A percentile compares a stretch with the other conserved stretches of the same genome.
phyloP scores from a whole-genome alignment of 495 filamentous ascomycete species.

The Neurospora sublineolata region DNA sequence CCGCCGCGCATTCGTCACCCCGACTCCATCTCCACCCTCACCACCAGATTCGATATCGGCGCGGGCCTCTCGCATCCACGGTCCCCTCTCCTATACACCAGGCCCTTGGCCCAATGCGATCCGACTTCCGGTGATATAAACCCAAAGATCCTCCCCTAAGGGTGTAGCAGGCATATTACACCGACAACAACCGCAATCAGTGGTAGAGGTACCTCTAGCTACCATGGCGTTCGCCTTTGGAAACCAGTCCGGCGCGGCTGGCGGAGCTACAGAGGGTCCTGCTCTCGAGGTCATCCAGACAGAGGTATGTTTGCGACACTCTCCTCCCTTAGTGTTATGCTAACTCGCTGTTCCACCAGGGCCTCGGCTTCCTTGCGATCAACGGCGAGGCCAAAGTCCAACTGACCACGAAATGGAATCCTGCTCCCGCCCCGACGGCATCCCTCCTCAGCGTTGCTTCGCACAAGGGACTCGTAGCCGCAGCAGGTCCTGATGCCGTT shows the following conservation, averaged over 20 bases:
- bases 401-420: conserved; percentile 70
- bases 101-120: background rate
- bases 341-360: conserved; percentile 33
- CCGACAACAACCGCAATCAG: background rate
- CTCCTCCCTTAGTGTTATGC: background rate
- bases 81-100: background rate
- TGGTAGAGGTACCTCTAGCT: background rate
- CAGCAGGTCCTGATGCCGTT: conserved; percentile 71
- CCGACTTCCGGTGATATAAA: background rate
- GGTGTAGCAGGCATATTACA: background rate
- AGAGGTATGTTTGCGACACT: conserved; percentile 11
- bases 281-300: conserved; percentile 51
- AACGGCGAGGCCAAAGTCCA: conserved; percentile 71
- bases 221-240: conserved; percentile 60
- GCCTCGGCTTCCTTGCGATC: conserved; percentile 71
- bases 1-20: background rate
- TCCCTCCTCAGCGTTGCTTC: conserved; percentile 81
- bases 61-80: background rate
- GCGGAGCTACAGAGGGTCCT: conserved; percentile 37
- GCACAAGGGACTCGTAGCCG: conserved; percentile 70
- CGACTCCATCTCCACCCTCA: background rate
- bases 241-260: conserved; percentile 23
- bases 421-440: conserved; percentile 64
- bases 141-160: background rate
- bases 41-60: background rate